These are phyloP conservation scores for Herpetomonas tarakana DNA, from an alignment of 208 protist species.

Conservation along the genomic window DNA sequence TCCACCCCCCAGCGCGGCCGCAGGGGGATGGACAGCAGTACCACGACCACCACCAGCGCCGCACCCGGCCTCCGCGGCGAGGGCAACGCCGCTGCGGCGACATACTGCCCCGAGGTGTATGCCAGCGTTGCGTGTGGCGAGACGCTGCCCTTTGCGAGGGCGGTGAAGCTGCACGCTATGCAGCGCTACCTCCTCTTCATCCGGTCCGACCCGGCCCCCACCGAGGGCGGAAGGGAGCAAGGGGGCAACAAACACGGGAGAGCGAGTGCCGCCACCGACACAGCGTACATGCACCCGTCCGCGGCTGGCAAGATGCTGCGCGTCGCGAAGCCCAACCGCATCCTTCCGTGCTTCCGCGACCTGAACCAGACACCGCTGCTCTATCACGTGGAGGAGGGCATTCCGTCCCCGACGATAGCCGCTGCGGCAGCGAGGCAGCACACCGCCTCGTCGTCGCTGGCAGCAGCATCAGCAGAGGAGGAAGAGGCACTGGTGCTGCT, in stretches of 20 bases:
- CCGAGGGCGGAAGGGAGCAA: not conserved
- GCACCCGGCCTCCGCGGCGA: no score
- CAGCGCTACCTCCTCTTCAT: not conserved
- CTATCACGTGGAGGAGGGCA: not conserved
- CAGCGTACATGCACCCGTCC: not conserved
- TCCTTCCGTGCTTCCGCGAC: not conserved
- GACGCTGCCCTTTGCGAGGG: not conserved
- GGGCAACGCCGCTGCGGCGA: not conserved
- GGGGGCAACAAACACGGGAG: not conserved
- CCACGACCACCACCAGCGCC: no score
- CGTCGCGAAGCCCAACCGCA: not conserved
- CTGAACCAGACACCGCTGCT: not conserved
- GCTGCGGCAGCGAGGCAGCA: not conserved
- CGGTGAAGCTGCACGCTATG: not conserved
- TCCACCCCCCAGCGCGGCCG: no score
- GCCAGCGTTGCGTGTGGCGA: not conserved
- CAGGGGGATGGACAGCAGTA: no score
- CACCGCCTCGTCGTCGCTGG: not conserved
- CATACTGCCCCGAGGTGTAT: not conserved
- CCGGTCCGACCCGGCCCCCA: not conserved
- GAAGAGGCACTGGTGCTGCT: not conserved
- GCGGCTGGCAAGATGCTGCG: not conserved
- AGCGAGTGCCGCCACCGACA: not conserved
- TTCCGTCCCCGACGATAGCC: not conserved
- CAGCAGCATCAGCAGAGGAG: not conserved